Evolutionary conservation across 106 monocot species (phyloP), one percentile per base, ranked within the genome.

Genomic region (Gastrodia elata): DNA sequence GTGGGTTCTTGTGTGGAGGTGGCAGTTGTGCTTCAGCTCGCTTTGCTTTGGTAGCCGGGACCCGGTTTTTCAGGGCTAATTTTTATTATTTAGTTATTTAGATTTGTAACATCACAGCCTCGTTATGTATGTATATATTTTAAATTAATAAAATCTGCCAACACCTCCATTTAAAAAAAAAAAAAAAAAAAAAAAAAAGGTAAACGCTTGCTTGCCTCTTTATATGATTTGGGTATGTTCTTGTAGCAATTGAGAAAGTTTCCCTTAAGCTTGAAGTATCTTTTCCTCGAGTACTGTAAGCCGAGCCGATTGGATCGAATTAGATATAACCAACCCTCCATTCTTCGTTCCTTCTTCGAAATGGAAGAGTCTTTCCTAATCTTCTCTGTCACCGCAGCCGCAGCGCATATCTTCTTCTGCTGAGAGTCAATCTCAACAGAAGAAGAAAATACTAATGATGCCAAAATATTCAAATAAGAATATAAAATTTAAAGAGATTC

Each of bases 281-380:
- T 74, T 75, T 83, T 85, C 83, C 78, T 77, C 0, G 82, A 85
- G 70, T 55, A 78, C 71, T 83, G 88, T 41, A 89, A 73, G 39
- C 85, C 88, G 35, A 89, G 55, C 14, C 85, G 74, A 38, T 89
- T 89, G 30, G 85, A 89, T 33, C 85, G 75, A 48, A 89, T 79
- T 56, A 89, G 83, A 71, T 85, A 85, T 30, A 89, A 70, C 88
- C 88, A 89, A 0, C 88, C 88, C n/a, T 83, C 80, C 81, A 85
- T 89, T 41, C 44, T 84, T 8, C 27, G 25, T 22, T 68, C 39
- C 25, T 68, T 24, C 68, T 1, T 34, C 16, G 18, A 34, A 37
- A 1, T 18, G 26, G 1, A 18, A 18, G 16, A 67, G 20, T 5
- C 67, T 67, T 20, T 37, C 67, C 67, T 67, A n/a, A n/a, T n/a